Evolutionary conservation across 164 flowering plant species (phyloP).

Genomic region (Piper betle): DNA sequence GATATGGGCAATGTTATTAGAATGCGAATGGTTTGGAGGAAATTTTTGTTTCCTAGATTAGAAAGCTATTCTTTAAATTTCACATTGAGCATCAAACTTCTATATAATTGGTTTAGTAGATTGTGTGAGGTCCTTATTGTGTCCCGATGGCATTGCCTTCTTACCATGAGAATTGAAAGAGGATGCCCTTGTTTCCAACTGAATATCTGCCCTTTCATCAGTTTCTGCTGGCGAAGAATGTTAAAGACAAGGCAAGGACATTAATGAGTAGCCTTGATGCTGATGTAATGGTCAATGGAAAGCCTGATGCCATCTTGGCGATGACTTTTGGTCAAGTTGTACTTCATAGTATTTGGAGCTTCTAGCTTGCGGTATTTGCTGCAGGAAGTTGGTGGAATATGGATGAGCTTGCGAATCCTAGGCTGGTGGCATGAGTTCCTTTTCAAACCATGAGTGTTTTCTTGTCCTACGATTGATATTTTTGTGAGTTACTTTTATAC

Average conservation of each 20-base stretch:
- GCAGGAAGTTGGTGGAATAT: slow-evolving; percentile 71
- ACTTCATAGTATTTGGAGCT: slow-evolving; percentile 53
- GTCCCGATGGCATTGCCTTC: not conserved
- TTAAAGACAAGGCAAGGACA: slow-evolving; percentile 66
- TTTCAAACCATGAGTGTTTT: not conserved
- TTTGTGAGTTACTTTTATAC: not conserved
- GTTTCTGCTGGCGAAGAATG: slow-evolving; percentile 74
- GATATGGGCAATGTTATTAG: no score
- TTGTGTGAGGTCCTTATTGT: no score
- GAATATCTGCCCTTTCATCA: slow-evolving; percentile 12
- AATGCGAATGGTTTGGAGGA: no score
- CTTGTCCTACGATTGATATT: not conserved
- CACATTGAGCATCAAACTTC: no score
- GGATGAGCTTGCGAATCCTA: slow-evolving; percentile 56
- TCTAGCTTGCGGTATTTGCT: slow-evolving; percentile 45
- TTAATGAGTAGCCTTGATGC: slow-evolving; percentile 32
- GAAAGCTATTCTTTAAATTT: no score
- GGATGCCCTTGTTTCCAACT: not conserved
- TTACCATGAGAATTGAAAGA: no score
- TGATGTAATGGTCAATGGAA: slow-evolving; percentile 33
- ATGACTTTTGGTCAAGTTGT: slow-evolving; percentile 94
- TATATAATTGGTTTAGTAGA: no score
- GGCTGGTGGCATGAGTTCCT: slow-evolving; percentile 41
- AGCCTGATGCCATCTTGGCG: slow-evolving; percentile 58
- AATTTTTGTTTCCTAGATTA: no score